Base-by-base conservation (phyloP, 495 filamentous ascomycete genomes). In the Penicillium herquei region DNA sequence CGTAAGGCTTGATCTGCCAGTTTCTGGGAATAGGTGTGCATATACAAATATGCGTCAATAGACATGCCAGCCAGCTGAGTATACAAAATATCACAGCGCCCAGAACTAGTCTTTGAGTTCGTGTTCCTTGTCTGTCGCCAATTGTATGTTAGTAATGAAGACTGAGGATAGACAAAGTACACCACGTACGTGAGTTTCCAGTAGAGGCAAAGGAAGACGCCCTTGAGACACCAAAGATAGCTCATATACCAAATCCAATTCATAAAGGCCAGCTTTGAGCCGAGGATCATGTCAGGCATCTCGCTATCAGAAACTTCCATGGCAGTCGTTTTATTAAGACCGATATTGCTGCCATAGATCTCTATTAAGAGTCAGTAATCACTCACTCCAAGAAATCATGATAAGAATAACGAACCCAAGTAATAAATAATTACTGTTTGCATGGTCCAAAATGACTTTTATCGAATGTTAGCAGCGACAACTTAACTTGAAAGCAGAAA, bases 151-250 rank as follows among this genome's bases (percentile, higher is more conserved):
- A 51, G 51, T 10, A 13, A 31, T 33, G 16, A 45, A 48, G 9
- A 4, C 13, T 32, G 44, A 10, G 7, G 14, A 37, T 31, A 35
- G 16, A 39, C 11, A 13, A 17, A 4, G 1, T 51, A 39, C 30
- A 55, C 56, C 56, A 69, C 21, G 4, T 26, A 79, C 77, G 79
- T 84, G 30, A 84, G 66, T 32, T 79, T 73, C 21, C 72, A 68
- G 51, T 79, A 84, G 46, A 83, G 81, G 30, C 73, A 68, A 17
- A 75, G 68, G 59, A 82, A 66, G 56, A 77, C 72, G 3, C 74
- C 64, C 52, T 84, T 84, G 47, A 84, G 54, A 6, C 62, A 62
- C 78, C 79, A 84, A 4, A 84, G 65, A n/a, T 80, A 64, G 42
- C 73, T 71, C 1, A 74, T 73, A 54, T 83, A 84, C 7, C 72